A percentile compares a stretch with the other conserved stretches of the same genome.
These are phyloP conservation scores for Sclerotinia minor DNA, from an alignment of 2,329 filamentous ascomycete genomes.

Conservation along the genomic window DNA sequence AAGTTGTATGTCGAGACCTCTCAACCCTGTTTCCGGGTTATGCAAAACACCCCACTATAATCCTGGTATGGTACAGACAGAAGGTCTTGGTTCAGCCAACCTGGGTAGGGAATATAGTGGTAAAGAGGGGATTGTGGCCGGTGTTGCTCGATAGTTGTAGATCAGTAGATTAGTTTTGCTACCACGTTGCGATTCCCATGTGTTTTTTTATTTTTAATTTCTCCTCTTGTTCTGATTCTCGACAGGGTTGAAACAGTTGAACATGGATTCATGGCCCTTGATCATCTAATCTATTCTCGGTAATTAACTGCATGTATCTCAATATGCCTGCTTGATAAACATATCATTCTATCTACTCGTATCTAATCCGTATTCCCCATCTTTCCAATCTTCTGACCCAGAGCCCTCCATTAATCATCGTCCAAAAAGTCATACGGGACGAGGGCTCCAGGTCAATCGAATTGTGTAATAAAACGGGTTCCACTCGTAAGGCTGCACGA, in stretches of 20 bases:
- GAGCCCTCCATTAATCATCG: conserved; percentile 5
- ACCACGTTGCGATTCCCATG: background rate
- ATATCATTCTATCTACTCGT: background rate
- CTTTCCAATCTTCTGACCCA: conserved; percentile 20
- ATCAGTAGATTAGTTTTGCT: conserved; percentile 4
- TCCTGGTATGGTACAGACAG: conserved; percentile 3
- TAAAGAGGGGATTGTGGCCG: background rate
- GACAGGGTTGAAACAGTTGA: background rate
- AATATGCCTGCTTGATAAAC: background rate
- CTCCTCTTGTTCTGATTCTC: background rate
- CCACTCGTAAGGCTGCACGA: conserved; percentile 28
- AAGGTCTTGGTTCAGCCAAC: conserved; percentile 24
- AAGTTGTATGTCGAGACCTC: conserved; percentile 10
- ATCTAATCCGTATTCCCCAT: conserved; percentile 8
- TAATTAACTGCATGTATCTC: background rate
- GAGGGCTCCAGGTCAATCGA: background rate
- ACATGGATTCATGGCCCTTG: background rate
- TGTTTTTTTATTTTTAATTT: background rate
- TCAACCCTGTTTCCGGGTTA: conserved; percentile 18
- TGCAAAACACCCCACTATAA: conserved; percentile 24
- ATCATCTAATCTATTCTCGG: background rate
- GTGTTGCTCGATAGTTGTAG: conserved; percentile 9
- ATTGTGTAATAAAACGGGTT: conserved; percentile 11
- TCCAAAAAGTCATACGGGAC: conserved; percentile 17
- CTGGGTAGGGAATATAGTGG: conserved; percentile 10